A percentile compares a stretch with the other conserved stretches of the same genome.
Evolutionary conservation across 306 rosid genomes (phyloP).

Genomic region (Heteromeles arbutifolia): DNA sequence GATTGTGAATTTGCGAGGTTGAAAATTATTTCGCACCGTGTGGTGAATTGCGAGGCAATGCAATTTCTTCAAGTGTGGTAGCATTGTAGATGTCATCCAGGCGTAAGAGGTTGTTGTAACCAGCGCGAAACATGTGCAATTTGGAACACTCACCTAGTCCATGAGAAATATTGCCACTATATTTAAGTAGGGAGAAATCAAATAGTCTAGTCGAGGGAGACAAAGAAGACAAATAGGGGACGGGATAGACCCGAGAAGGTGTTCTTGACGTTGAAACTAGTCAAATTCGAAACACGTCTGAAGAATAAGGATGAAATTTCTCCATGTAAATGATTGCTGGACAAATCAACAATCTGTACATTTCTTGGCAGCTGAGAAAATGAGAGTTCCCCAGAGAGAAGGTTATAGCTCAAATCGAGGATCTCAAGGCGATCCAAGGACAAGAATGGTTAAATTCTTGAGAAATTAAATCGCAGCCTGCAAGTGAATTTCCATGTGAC

Average conservation of each 20-base stretch:
- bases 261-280: neutral
- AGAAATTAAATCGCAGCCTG: neutral
- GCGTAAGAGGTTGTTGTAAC: neutral
- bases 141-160: neutral
- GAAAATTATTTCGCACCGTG: neutral
- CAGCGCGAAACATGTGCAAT: neutral
- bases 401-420: neutral
- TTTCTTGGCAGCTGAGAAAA: neutral
- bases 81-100: too few species aligned
- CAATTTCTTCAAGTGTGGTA: neutral
- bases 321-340: neutral
- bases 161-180: neutral
- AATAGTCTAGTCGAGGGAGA: neutral
- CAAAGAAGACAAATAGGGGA: neutral
- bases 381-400: neutral
- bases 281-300: neutral
- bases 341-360: constrained; percentile 1
- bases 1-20: neutral
- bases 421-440: neutral
- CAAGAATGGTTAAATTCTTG: neutral
- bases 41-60: neutral
- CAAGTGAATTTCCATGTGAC: neutral
- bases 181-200: neutral
- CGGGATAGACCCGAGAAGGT: neutral
- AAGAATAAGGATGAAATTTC: neutral